phyloP scores from a whole-genome alignment of 768 basidiomycete genomes.

The Hydnomerulius pinastri region DNA sequence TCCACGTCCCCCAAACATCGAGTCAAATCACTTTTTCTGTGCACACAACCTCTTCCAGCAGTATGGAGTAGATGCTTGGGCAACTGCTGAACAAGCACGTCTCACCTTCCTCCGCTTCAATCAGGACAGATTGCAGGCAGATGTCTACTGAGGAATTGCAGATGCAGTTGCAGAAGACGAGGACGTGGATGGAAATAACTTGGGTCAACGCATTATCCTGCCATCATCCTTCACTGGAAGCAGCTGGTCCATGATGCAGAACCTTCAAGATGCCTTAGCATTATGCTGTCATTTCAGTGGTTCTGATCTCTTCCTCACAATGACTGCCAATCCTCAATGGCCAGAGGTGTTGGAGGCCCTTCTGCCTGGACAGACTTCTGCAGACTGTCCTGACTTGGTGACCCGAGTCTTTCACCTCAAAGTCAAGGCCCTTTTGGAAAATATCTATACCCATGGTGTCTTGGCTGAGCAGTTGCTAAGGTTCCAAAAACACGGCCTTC shows the following conservation, averaged over 20 bases:
- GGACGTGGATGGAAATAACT: not conserved
- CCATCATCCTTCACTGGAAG: not conserved
- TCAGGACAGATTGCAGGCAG: no score
- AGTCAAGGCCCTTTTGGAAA: constrained; percentile 35
- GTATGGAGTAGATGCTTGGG: no score
- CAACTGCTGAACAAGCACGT: no score
- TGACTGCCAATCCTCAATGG: constrained; percentile 57
- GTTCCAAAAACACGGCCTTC: constrained; percentile 55
- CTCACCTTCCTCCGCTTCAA: no score
- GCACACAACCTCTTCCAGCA: no score
- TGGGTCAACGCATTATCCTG: not conserved
- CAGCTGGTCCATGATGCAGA: constrained; percentile 18
- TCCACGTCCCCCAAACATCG: no score
- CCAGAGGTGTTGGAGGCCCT: constrained; percentile 42
- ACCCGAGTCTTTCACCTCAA: constrained; percentile 47
- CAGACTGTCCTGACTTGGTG: constrained; percentile 51
- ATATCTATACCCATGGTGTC: constrained; percentile 40
- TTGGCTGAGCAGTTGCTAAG: constrained; percentile 45
- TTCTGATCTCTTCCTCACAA: constrained; percentile 50
- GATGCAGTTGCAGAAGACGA: not conserved
- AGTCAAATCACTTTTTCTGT: no score
- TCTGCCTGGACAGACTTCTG: constrained; percentile 36
- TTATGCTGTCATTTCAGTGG: constrained; percentile 38
- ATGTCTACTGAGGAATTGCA: no score
- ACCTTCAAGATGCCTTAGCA: constrained; percentile 48